A percentile compares a stretch with the other conserved stretches of the same genome.
phyloP scores from a whole-genome alignment of 202 grass and related monocot species.

The Setaria viridis region DNA sequence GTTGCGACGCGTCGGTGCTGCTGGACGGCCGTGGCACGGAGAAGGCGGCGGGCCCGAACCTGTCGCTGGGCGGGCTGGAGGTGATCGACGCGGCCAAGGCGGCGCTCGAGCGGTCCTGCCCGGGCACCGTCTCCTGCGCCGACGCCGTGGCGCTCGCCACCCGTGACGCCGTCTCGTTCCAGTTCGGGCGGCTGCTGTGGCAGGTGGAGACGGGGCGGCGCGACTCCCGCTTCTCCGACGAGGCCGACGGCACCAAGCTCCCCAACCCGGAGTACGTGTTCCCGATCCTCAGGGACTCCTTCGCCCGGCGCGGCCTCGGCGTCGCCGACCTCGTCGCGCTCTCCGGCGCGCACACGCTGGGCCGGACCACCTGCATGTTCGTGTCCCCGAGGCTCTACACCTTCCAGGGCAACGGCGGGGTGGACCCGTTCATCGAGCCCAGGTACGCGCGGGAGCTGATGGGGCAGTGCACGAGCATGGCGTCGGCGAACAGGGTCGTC shows the following conservation, averaged over 20 bases:
- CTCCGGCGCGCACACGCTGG: slow-evolving; percentile 56
- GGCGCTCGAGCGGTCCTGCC: too few relatives aligned
- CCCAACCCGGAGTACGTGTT: slow-evolving; percentile 49
- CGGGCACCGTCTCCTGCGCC: not conserved
- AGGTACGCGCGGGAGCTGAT: slow-evolving; percentile 50
- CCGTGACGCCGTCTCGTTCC: not conserved
- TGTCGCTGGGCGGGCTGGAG: not conserved
- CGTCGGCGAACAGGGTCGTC: not conserved
- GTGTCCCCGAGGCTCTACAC: slow-evolving; percentile 48
- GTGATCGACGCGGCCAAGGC: not conserved
- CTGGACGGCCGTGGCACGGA: not conserved
- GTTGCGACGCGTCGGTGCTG: slow-evolving; percentile 9
- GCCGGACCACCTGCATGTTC: slow-evolving; percentile 39
- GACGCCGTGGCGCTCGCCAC: not conserved
- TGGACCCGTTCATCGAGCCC: not conserved
- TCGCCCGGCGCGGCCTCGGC: slow-evolving; percentile 45
- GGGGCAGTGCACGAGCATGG: slow-evolving; percentile 43
- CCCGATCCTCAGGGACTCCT: slow-evolving; percentile 36
- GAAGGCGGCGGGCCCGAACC: not conserved
- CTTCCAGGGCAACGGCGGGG: slow-evolving; percentile 39
- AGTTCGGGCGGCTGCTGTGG: slow-evolving; percentile 12
- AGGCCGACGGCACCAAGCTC: slow-evolving; percentile 40
- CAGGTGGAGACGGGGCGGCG: slow-evolving; percentile 57
- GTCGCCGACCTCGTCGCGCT: slow-evolving; percentile 34
- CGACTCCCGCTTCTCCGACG: slow-evolving; percentile 48